phyloP scores from a whole-genome alignment of 176 grass and related monocot genomes.

The Raddia guianensis region DNA sequence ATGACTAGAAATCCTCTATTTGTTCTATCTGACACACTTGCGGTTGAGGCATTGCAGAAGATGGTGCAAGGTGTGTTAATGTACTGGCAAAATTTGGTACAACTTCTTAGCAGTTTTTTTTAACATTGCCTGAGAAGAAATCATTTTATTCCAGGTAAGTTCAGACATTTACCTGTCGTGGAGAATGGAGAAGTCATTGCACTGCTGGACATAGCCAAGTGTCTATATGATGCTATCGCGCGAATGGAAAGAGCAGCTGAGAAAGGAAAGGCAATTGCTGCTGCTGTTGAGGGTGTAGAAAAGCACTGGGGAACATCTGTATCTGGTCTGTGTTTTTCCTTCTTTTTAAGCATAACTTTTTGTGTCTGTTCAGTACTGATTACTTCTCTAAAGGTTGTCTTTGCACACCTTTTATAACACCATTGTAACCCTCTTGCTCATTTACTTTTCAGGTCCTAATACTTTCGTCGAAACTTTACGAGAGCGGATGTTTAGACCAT shows the following conservation, averaged over 20 bases:
- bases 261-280: constrained; percentile 94
- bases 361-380: not conserved
- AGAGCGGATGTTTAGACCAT: constrained; percentile 86
- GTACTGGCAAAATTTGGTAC: not conserved
- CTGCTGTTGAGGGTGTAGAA: constrained; percentile 95
- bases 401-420: not conserved
- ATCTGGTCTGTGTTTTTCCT: constrained; percentile 53
- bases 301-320: constrained; percentile 85
- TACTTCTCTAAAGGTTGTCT: not conserved
- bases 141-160: constrained; percentile 74
- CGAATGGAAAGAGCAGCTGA: constrained; percentile 99
- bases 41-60: constrained; percentile 95
- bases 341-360: not conserved
- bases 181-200: constrained; percentile 97
- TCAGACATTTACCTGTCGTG: constrained; percentile 97
- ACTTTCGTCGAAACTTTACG: constrained; percentile 97
- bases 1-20: constrained; percentile 95
- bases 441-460: constrained; percentile 74
- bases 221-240: constrained; percentile 96
- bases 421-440: constrained; percentile 11
- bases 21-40: constrained; percentile 85
- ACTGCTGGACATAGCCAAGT: constrained; percentile 94
- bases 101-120: not conserved
- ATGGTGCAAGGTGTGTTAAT: constrained; percentile 90
- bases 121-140: constrained; percentile 18